Evolutionary conservation across 108 stramenopile species (phyloP).

Genomic region (Aurantiochytrium sp.): DNA sequence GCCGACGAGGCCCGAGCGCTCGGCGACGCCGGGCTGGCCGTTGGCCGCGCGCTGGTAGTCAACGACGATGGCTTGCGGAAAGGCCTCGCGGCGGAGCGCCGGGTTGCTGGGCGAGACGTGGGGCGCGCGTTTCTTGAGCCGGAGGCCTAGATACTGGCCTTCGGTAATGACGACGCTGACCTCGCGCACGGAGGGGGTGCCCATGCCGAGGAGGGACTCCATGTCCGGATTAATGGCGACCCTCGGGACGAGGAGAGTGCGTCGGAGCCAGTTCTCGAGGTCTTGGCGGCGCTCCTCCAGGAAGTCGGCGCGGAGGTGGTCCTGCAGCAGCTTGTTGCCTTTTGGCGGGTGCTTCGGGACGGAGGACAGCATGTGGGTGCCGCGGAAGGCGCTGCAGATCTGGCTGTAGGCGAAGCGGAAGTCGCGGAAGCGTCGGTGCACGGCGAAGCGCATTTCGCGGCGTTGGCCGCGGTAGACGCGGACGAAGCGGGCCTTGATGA

Average conservation of each 20-base stretch:
- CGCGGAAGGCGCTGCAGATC: conserved; percentile 5
- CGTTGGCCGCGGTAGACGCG: background rate
- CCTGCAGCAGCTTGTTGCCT: background rate
- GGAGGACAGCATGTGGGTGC: background rate
- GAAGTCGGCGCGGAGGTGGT: background rate
- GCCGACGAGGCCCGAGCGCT: background rate
- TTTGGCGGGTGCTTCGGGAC: background rate
- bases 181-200: background rate
- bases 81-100: background rate
- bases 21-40: conserved; percentile 2
- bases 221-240: conserved; percentile 18
- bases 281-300: background rate
- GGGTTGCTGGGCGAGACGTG: background rate
- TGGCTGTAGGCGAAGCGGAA: background rate
- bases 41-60: background rate
- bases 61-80: background rate
- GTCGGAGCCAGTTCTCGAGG: background rate
- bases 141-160: background rate
- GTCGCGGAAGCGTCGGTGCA: conserved; percentile 16
- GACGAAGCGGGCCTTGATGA: background rate
- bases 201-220: conserved; percentile 9
- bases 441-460: background rate
- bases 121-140: background rate
- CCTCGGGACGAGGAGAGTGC: background rate
- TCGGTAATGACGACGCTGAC: background rate